Conservation (phyloP, 495 filamentous ascomycete genomes). For the Neurospora africana region DNA sequence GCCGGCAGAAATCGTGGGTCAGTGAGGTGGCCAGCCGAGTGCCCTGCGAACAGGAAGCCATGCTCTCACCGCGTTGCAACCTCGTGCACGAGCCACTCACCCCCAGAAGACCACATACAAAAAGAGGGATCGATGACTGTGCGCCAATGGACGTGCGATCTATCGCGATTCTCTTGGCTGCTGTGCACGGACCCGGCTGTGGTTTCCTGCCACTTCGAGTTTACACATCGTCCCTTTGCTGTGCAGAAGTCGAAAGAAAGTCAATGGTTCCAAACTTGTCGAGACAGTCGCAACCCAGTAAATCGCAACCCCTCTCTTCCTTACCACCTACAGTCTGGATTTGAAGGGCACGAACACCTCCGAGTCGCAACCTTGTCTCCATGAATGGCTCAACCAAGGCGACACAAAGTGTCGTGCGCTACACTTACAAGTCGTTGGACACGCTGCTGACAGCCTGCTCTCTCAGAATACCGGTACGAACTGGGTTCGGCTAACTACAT, state of each 20-base stretch:
- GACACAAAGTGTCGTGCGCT: neutral
- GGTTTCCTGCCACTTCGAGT: neutral
- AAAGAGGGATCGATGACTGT: neutral
- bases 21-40: neutral
- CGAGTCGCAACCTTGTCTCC: neutral
- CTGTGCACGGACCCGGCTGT: neutral
- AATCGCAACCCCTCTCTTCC: neutral
- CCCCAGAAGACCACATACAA: neutral
- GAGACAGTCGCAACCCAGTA: neutral
- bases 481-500: neutral
- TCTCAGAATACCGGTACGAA: neutral
- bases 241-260: neutral
- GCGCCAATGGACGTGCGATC: neutral
- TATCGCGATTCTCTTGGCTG: neutral
- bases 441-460: neutral
- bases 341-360: neutral
- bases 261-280: neutral
- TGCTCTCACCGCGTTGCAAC: neutral
- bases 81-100: neutral
- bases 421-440: neutral
- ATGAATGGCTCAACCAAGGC: neutral
- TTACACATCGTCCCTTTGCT: neutral
- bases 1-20: neutral
- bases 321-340: too few relatives aligned
- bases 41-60: neutral